These are phyloP conservation scores for Suillus brevipes DNA, from an alignment of 768 basidiomycete species.

Conservation along the genomic window DNA sequence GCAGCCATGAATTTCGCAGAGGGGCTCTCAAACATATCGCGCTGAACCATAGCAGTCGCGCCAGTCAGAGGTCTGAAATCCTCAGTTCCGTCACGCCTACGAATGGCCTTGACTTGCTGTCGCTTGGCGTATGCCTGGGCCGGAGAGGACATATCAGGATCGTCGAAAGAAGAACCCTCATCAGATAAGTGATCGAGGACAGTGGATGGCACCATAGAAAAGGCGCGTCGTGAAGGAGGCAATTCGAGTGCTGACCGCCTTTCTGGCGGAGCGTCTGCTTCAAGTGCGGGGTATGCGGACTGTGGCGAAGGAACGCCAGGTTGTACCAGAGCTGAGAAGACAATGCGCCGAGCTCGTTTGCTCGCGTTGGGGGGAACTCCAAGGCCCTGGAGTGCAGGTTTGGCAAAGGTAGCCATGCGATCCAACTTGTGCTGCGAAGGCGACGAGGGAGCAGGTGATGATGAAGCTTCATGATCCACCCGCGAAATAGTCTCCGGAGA, in stretches of 20 bases:
- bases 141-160: constrained; percentile 73
- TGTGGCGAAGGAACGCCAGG: constrained; percentile 42
- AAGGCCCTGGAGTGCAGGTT: constrained; percentile 53
- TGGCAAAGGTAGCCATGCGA: constrained; percentile 46
- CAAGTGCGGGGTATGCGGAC: constrained; percentile 46
- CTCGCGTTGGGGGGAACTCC: constrained; percentile 51
- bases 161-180: constrained; percentile 49
- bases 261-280: constrained; percentile 25
- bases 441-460: constrained; percentile 52
- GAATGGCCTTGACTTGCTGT: constrained; percentile 74
- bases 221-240: constrained; percentile 61
- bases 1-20: constrained; percentile 54
- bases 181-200: constrained; percentile 52
- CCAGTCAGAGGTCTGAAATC: constrained; percentile 77
- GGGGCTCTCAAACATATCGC: constrained; percentile 54
- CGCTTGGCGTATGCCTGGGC: constrained; percentile 80
- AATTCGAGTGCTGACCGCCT: constrained; percentile 26
- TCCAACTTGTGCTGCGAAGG: constrained; percentile 51
- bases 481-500: constrained; percentile 50
- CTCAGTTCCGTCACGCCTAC: constrained; percentile 80
- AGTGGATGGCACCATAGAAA: constrained; percentile 59
- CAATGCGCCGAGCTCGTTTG: constrained; percentile 66
- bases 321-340: constrained; percentile 61
- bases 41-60: constrained; percentile 49
- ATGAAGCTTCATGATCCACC: constrained; percentile 40